A percentile compares a stretch with the other conserved stretches of the same genome.
Evolutionary conservation across 306 rosid genomes (phyloP).

Genomic region (Crotalaria pallida): DNA sequence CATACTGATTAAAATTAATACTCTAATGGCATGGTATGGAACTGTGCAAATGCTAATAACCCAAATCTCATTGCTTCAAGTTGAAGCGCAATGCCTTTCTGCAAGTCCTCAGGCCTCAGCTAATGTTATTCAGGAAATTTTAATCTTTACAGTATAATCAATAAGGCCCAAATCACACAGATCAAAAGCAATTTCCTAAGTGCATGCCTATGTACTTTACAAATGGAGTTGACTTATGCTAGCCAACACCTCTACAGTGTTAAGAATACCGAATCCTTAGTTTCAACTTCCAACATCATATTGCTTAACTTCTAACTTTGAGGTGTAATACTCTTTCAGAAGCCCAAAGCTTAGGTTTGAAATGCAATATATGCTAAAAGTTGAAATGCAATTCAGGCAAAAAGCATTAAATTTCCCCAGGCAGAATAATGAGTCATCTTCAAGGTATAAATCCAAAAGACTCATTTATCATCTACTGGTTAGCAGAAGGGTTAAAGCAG

Average conservation of each 20-base stretch:
- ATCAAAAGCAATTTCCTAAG: background rate
- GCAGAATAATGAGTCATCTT: background rate
- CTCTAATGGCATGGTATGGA: background rate
- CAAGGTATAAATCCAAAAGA: background rate
- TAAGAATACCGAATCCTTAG: background rate
- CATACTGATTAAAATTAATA: background rate
- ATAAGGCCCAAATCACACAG: background rate
- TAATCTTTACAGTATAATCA: background rate
- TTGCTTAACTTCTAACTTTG: constrained; percentile 4
- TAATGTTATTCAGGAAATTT: background rate
- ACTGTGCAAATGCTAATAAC: background rate
- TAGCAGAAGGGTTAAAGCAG: background rate
- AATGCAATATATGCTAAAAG: no score
- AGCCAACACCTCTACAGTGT: background rate
- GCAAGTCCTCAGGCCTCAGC: background rate
- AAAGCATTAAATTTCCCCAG: background rate
- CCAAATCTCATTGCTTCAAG: background rate
- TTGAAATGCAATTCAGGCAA: background rate
- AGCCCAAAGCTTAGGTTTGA: background rate
- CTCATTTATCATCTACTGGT: background rate
- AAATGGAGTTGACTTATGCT: background rate
- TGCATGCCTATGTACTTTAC: background rate
- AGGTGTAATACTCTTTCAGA: background rate
- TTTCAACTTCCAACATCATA: background rate
- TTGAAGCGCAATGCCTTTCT: background rate